phyloP scores from a whole-genome alignment of 495 filamentous ascomycete species.

The Penicillium egyptiacum region DNA sequence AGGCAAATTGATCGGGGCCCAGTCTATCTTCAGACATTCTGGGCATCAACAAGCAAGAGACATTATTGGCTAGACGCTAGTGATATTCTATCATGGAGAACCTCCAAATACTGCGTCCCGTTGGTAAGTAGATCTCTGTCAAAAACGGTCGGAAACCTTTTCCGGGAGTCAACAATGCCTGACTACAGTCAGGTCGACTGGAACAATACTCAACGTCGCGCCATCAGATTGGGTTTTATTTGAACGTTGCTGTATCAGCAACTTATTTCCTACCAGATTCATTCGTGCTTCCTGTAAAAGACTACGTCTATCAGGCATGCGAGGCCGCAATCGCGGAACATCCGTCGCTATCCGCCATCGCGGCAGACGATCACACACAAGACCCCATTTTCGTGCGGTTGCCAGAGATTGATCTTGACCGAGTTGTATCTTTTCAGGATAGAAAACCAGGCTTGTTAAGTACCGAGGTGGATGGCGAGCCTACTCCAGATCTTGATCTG shows the following conservation, averaged over 20 bases:
- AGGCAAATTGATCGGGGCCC: not conserved
- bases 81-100: conserved; percentile 17
- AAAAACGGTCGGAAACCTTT: not conserved
- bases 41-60: not conserved
- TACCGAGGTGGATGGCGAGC: conserved; percentile 22
- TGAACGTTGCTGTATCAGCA: conserved; percentile 42
- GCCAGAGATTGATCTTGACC: conserved; percentile 40
- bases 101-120: conserved; percentile 30
- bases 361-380: conserved; percentile 40
- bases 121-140: conserved; percentile 25
- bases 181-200: conserved; percentile 32
- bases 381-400: conserved; percentile 49
- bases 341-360: conserved; percentile 44
- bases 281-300: conserved; percentile 31
- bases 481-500: conserved; percentile 30
- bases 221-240: conserved; percentile 46
- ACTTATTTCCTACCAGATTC: conserved; percentile 36
- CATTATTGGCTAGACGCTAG: not conserved
- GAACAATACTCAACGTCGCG: conserved; percentile 47
- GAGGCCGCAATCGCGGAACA: conserved; percentile 41
- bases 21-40: not conserved
- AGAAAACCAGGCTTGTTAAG: conserved; percentile 19
- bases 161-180: conserved; percentile 4
- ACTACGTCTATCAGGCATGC: conserved; percentile 40
- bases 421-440: conserved; percentile 33